A percentile compares a stretch with the other conserved stretches of the same genome.
Conservation (phyloP, 2,329 filamentous ascomycete genomes). For the Gaeumannomyces sp. region DNA sequence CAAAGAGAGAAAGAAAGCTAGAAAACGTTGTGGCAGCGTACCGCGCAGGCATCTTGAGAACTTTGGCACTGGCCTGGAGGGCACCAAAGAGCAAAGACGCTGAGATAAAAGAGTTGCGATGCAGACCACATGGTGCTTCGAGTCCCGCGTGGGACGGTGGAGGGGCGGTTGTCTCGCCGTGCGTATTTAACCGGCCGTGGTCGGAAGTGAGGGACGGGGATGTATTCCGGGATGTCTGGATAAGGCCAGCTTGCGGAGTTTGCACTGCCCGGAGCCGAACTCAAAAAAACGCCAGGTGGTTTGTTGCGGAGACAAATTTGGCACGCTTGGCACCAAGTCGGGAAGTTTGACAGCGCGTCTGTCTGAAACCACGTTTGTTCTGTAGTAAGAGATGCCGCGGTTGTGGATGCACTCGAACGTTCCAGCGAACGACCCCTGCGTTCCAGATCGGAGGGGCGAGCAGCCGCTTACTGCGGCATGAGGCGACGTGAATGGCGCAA, state of each 20-base stretch:
- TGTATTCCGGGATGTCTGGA: background rate
- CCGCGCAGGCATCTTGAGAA: constrained; percentile 45
- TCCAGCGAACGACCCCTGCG: background rate
- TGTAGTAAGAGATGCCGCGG: background rate
- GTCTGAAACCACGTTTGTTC: background rate
- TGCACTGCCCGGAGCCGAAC: background rate
- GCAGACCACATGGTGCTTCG: constrained; percentile 42
- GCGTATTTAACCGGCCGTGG: constrained; percentile 2
- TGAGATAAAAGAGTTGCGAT: constrained; percentile 48
- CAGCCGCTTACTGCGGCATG: background rate
- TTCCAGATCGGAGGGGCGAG: background rate
- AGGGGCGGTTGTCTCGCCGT: background rate
- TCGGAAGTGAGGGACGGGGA: background rate
- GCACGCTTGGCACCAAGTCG: background rate
- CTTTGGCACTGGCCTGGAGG: constrained; percentile 39
- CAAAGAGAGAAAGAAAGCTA: constrained; percentile 12
- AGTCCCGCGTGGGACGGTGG: background rate
- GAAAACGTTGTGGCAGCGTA: constrained; percentile 31
- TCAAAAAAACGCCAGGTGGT: background rate
- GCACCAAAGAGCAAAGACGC: constrained; percentile 50
- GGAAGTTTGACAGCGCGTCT: background rate
- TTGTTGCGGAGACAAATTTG: background rate
- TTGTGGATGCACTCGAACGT: background rate
- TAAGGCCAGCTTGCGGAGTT: background rate
- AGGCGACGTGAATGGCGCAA: background rate